Base-by-base conservation (phyloP, 225 moss, liverwort and hornwort species). In the Polytrichum formosum region DNA sequence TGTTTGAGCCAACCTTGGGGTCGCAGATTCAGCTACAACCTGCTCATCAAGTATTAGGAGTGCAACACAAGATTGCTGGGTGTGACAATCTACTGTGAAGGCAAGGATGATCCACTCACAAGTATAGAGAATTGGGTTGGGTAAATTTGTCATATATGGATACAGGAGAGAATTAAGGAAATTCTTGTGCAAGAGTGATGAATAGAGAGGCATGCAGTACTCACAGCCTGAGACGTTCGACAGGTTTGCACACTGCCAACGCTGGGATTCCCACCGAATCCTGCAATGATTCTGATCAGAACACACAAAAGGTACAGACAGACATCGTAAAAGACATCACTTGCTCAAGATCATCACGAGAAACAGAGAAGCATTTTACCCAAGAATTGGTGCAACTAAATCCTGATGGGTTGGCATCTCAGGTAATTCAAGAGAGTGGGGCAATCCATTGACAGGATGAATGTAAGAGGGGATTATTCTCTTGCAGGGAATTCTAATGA, bases 1-100 rank as follows among this genome's bases (percentile, higher is more conserved):
- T 23, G 86, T 91, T 56, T 88, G 76, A 63, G 79, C 91, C 53
- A 92, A 77, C 18, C 95, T 89, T 37, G 91, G 83, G 83, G 75
- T 93, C 70, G 70, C 77, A 28, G 22, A 18, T 55, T 67, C 70
- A 35, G 54, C 19, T 56, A 61, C 7, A 23, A 54, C 62, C 6
- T 55, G 19, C 27, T 67, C 59, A 8, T 60, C 58, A n/a, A 25
- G n/a, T n/a, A 22, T 60, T 60, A 25, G 59, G 59, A n/a, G 25
- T 60, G 59, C 10, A 60, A 60, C 7, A 60, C 59, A 6, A 60
- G 4, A n/a, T n/a, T n/a, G n/a, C 25, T 60, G 59, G 21, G 7
- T 60, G 25, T 7, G 25, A 22, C n/a, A 25, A 60, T n/a, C 56
- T 21, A 16, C 29, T n/a, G n/a, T 65, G 58, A 5, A 63, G 26